A percentile compares a stretch with the other conserved stretches of the same genome.
These are phyloP conservation scores for Coriaria nepalensis DNA, from an alignment of 306 rosid species.

Conservation along the genomic window DNA sequence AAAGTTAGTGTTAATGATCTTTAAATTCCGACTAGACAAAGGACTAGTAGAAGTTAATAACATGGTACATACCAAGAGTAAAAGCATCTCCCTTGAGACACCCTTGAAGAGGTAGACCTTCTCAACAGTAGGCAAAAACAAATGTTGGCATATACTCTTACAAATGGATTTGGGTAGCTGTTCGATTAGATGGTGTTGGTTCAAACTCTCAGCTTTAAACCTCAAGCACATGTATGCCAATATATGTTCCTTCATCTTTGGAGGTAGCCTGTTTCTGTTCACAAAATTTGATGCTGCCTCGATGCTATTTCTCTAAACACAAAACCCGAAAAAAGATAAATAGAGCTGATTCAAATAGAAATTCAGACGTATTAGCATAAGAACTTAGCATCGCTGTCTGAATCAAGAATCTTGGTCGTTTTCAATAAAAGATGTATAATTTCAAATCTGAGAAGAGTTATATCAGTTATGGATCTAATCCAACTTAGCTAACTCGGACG, in stretches of 20 bases:
- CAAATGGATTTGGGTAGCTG: conserved; percentile 81
- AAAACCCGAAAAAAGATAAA: neutral
- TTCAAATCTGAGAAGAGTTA: no score
- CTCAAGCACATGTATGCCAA: conserved; percentile 85
- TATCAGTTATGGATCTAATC: no score
- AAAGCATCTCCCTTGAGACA: conserved; percentile 49
- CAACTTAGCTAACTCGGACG: no score
- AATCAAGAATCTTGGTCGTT: no score
- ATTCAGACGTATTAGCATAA: no score
- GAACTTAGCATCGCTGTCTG: no score
- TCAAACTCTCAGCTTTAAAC: conserved; percentile 82
- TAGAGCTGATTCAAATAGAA: neutral
- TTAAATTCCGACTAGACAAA: no score
- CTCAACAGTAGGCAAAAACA: conserved; percentile 52
- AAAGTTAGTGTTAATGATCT: no score
- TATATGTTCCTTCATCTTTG: conserved; percentile 57
- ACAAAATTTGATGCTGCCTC: conserved; percentile 84
- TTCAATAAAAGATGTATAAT: no score
- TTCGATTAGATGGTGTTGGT: conserved; percentile 63
- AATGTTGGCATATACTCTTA: conserved; percentile 56
- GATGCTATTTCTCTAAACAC: conserved; percentile 60
- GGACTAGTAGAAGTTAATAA: no score
- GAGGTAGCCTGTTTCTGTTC: conserved; percentile 58
- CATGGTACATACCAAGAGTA: conserved; percentile 31
- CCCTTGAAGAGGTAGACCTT: conserved; percentile 70